These are phyloP conservation scores for Rhynchosporium graminicola DNA, from an alignment of 2,329 filamentous ascomycete species.

Conservation along the genomic window DNA sequence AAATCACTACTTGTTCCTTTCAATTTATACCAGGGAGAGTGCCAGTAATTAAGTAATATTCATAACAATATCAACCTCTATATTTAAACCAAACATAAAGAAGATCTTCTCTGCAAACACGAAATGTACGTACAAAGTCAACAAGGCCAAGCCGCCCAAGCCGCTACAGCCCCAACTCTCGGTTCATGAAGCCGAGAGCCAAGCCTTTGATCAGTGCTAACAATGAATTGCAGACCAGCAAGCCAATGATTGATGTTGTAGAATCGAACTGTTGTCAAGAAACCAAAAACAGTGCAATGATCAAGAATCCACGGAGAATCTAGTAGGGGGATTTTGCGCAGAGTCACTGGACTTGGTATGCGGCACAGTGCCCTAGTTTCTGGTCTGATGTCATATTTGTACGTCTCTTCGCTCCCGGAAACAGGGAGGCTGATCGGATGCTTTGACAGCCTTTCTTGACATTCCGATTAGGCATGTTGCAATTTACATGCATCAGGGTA, in stretches of 20 bases:
- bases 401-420: no score
- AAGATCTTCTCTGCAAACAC: not conserved
- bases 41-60: not conserved
- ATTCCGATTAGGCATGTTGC: no score
- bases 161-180: not conserved
- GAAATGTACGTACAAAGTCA: constrained; percentile 1
- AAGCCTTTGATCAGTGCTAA: not conserved
- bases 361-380: not conserved
- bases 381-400: no score
- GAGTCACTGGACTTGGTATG: not conserved
- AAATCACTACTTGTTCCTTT: not conserved
- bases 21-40: not conserved
- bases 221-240: not conserved
- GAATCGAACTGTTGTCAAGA: not conserved
- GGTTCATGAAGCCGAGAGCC: constrained; percentile 2
- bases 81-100: not conserved
- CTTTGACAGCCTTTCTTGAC: no score
- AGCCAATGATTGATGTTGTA: not conserved
- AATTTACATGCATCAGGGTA: no score
- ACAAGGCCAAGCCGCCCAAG: constrained; percentile 4
- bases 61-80: not conserved
- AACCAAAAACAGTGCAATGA: not conserved
- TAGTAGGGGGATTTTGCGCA: not conserved
- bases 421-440: no score
- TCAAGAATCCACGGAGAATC: not conserved